phyloP scores from a whole-genome alignment of 805 yeast genomes.

The Lipomyces lipofer region DNA sequence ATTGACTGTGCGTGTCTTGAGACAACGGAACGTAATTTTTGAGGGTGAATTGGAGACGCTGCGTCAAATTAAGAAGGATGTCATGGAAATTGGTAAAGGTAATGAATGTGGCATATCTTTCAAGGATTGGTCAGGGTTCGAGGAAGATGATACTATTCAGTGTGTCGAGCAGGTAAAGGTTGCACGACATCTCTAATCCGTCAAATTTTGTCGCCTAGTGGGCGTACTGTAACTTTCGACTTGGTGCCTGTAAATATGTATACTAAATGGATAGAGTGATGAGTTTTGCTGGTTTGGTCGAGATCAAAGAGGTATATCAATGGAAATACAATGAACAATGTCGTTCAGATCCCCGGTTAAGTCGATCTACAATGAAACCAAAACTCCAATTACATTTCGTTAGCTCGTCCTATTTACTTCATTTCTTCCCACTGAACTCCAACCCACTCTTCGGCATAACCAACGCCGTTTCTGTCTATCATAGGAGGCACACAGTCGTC shows the following conservation, averaged over 20 bases:
- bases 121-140: slow-evolving; percentile 62
- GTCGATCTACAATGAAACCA: too few relatives aligned
- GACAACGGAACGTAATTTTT: slow-evolving; percentile 51
- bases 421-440: slow-evolving; percentile 82
- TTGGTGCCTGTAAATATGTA: too few relatives aligned
- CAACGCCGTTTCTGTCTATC: slow-evolving; percentile 66
- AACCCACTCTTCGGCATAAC: slow-evolving; percentile 75
- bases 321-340: too few relatives aligned
- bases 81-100: slow-evolving; percentile 74
- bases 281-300: too few relatives aligned
- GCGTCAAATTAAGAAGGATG: slow-evolving; percentile 81
- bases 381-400: not conserved
- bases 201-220: too few relatives aligned
- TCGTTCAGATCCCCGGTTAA: too few relatives aligned
- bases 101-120: slow-evolving; percentile 87
- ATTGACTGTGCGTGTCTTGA: slow-evolving; percentile 57
- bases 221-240: too few relatives aligned
- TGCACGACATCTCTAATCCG: slow-evolving; percentile 52
- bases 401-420: too few relatives aligned
- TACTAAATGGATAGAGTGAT: too few relatives aligned
- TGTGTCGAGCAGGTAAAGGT: slow-evolving; percentile 66
- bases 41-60: slow-evolving; percentile 69
- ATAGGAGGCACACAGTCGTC: slow-evolving; percentile 59
- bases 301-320: too few relatives aligned
- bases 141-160: slow-evolving; percentile 74